These are phyloP conservation scores for Linnemannia elongata DNA, from an alignment of 192 early-diverging fungal species.

Conservation along the genomic window DNA sequence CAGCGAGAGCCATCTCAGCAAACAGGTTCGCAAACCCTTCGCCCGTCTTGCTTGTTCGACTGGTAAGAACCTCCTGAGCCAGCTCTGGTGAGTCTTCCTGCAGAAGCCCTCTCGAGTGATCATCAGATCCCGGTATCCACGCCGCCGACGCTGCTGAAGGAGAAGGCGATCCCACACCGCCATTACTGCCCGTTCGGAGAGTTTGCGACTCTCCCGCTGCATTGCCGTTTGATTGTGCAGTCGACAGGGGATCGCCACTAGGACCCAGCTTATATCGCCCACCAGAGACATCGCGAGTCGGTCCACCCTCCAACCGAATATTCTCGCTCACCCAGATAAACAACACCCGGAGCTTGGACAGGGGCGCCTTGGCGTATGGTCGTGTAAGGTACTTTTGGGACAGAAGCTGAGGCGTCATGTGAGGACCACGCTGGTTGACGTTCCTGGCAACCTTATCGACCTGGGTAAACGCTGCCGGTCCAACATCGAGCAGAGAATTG, in stretches of 20 bases:
- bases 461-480: conserved; percentile 63
- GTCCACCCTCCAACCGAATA: conserved; percentile 60
- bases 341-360: conserved; percentile 72
- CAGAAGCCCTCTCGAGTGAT: conserved; percentile 33
- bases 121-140: conserved; percentile 40
- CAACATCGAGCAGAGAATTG: conserved; percentile 21
- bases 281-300: conserved; percentile 43
- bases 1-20: conserved; percentile 67
- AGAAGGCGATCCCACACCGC: background rate
- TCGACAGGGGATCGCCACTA: conserved; percentile 25
- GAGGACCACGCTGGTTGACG: conserved; percentile 70
- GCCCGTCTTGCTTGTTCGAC: conserved; percentile 56
- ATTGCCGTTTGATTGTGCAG: background rate
- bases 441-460: conserved; percentile 77
- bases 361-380: conserved; percentile 69
- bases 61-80: conserved; percentile 57
- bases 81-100: conserved; percentile 58
- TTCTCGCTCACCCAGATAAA: conserved; percentile 82
- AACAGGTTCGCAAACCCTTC: conserved; percentile 67
- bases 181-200: conserved; percentile 3
- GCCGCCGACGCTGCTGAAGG: conserved; percentile 1
- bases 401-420: conserved; percentile 71
- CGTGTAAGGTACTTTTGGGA: conserved; percentile 75
- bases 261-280: conserved; percentile 48
- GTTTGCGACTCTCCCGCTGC: background rate